These are phyloP conservation scores for Rheum nobile DNA, from an alignment of 148 eudicot species.

Conservation along the genomic window DNA sequence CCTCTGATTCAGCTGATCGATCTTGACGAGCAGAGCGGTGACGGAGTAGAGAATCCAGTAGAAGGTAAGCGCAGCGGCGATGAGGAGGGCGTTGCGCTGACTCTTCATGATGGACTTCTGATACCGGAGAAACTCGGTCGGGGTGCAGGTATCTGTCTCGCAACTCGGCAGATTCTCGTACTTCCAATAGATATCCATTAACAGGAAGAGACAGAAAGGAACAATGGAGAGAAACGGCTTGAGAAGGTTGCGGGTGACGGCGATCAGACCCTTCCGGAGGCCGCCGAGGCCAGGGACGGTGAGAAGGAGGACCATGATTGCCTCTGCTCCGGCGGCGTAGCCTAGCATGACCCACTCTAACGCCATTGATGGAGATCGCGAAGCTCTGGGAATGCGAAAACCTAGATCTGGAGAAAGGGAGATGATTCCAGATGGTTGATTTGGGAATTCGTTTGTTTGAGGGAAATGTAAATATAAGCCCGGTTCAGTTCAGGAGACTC, in stretches of 20 bases:
- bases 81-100: conserved; percentile 66
- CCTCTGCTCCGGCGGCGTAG: conserved; percentile 84
- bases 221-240: conserved; percentile 64
- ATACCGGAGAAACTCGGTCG: conserved; percentile 61
- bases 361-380: conserved; percentile 37
- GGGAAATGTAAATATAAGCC: neutral
- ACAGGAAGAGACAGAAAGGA: conserved; percentile 57
- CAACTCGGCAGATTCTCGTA: conserved; percentile 69
- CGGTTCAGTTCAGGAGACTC: too few species aligned
- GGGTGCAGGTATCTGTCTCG: conserved; percentile 37
- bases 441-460: neutral
- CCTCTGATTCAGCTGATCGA: conserved; percentile 50
- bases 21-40: conserved; percentile 39
- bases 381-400: neutral
- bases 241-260: conserved; percentile 50
- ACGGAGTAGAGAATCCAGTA: conserved; percentile 74
- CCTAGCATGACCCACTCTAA: conserved; percentile 83
- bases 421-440: neutral
- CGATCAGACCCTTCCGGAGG: conserved; percentile 57
- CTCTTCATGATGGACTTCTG: conserved; percentile 71
- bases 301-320: conserved; percentile 65
- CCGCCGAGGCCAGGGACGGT: conserved; percentile 68
- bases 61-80: conserved; percentile 53
- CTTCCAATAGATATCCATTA: conserved; percentile 80
- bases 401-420: conserved; percentile 14